These are phyloP conservation scores for Aspergillus quadrilineatus DNA, from an alignment of 2,329 filamentous ascomycete species.

Conservation along the genomic window DNA sequence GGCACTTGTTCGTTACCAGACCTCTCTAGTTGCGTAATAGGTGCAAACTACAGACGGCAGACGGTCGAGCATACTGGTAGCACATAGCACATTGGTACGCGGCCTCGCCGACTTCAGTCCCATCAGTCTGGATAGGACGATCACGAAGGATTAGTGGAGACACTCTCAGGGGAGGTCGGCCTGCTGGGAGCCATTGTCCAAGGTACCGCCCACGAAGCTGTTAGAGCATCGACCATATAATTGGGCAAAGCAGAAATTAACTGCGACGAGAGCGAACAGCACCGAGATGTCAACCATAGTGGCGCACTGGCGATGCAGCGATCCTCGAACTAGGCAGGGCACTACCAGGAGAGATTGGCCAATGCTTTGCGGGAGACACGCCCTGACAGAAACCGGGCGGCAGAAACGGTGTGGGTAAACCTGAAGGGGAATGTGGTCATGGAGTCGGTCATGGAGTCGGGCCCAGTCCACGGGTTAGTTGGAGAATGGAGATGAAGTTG, in stretches of 20 bases:
- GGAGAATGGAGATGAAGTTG: neutral
- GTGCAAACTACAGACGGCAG: too few relatives aligned
- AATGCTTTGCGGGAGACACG: constrained; percentile 19
- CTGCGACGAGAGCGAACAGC: constrained; percentile 9
- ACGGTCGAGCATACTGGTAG: too few relatives aligned
- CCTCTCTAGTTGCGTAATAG: too few relatives aligned
- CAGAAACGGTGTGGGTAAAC: constrained; percentile 24
- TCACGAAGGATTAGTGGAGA: constrained; percentile 7
- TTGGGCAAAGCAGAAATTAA: constrained; percentile 1
- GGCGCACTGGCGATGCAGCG: neutral
- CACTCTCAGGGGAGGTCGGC: constrained; percentile 4
- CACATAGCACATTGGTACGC: neutral
- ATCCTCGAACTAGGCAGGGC: constrained; percentile 16
- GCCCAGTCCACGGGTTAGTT: too few relatives aligned
- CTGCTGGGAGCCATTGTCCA: constrained; percentile 13
- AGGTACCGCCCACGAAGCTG: neutral
- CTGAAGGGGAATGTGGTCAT: constrained; percentile 14
- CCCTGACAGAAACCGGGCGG: constrained; percentile 29
- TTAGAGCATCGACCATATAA: neutral
- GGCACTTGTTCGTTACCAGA: too few relatives aligned
- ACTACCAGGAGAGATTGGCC: constrained; percentile 19
- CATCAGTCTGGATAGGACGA: constrained; percentile 1
- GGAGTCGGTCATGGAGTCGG: too few relatives aligned
- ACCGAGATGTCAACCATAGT: constrained; percentile 2
- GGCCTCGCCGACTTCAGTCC: constrained; percentile 5